Base-by-base conservation (phyloP, 768 basidiomycete species). In the Solioccasus polychromus region DNA sequence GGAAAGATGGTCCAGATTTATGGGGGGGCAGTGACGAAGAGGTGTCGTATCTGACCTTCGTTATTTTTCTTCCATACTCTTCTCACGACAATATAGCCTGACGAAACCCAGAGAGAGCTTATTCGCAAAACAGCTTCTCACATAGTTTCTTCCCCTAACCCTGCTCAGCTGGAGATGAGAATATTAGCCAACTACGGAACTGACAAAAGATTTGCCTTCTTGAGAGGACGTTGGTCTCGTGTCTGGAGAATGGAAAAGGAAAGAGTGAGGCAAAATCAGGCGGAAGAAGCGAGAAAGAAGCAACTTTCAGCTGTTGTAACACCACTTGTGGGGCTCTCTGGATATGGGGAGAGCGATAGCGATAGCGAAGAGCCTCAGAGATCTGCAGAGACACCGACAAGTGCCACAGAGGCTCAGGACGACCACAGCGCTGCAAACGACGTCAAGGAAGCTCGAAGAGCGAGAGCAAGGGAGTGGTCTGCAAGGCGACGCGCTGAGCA, bases 131-230 rank as follows among this genome's bases (percentile, higher is more conserved):
- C 92, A 0, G 88, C 88, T 0, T 52, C 60, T 11, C 87, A 91
- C 48, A 66, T 94, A 25, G 59, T 75, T 20, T 66, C 79, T 7
- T 86, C 91, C 1, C 80, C 84, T 2, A 92, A 93, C 56, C 78
- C 88, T 14, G 79, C 83, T 0, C 82, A 92, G 51, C 74, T 95
- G 19, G 91, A 93, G 63, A 82, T 92, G 75, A 79, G 92, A 6
- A 92, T 96, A 55, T 71, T 95, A 14, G 84, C 92, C 9, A 92
- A 95, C 54, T 79, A 94, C 57, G 85, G 89, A 0, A 68, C 72
- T 11, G 91, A 95, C 61, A 69, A 71, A 35, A 76, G 88, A 6
- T 94, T 96, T 58, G 79, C 83, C 1, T 94, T 94, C 63, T 64
- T 95, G 35, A 76, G 82, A 26, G 92, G 92, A 2, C 70, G 88